phyloP scores from a whole-genome alignment of 495 filamentous ascomycete species.

The Aspergillus homomorphus region DNA sequence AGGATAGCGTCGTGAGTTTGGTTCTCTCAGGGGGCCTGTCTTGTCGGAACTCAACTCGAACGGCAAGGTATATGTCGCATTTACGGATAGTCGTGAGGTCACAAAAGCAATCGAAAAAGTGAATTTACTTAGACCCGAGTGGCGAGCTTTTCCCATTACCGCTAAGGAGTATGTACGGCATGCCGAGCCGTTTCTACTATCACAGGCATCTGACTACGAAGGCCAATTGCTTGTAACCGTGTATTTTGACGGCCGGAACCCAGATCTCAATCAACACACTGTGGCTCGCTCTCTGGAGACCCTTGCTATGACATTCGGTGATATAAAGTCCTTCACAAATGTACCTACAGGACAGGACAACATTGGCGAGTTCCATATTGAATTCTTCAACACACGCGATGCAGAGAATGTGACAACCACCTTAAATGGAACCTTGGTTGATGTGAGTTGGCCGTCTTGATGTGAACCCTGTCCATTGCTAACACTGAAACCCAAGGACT shows the following conservation, averaged over 20 bases:
- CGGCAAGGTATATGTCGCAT: conserved; percentile 52
- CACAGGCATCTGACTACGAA: conserved; percentile 38
- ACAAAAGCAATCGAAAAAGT: conserved; percentile 45
- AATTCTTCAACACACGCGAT: conserved; percentile 53
- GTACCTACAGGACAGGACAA: conserved; percentile 31
- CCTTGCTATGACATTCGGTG: conserved; percentile 51
- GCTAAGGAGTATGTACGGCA: conserved; percentile 35
- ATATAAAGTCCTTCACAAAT: conserved; percentile 49
- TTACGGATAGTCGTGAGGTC: conserved; percentile 57
- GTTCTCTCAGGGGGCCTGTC: conserved; percentile 29
- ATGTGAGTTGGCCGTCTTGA: conserved; percentile 37
- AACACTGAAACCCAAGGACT: conserved; percentile 19
- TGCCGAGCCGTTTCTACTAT: conserved; percentile 19
- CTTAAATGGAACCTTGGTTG: conserved; percentile 44
- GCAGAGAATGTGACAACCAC: conserved; percentile 34
- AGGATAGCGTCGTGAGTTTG: conserved; percentile 33
- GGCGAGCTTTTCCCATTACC: conserved; percentile 48
- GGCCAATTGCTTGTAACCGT: conserved; percentile 31
- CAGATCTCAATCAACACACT: conserved; percentile 18
- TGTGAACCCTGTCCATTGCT: not conserved
- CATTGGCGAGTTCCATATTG: conserved; percentile 36
- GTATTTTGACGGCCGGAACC: conserved; percentile 26
- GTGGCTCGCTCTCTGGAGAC: conserved; percentile 35
- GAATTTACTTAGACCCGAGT: conserved; percentile 42
- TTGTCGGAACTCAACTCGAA: conserved; percentile 28